Conservation (phyloP, 495 filamentous ascomycete species). For the Entonaema liquescens region DNA sequence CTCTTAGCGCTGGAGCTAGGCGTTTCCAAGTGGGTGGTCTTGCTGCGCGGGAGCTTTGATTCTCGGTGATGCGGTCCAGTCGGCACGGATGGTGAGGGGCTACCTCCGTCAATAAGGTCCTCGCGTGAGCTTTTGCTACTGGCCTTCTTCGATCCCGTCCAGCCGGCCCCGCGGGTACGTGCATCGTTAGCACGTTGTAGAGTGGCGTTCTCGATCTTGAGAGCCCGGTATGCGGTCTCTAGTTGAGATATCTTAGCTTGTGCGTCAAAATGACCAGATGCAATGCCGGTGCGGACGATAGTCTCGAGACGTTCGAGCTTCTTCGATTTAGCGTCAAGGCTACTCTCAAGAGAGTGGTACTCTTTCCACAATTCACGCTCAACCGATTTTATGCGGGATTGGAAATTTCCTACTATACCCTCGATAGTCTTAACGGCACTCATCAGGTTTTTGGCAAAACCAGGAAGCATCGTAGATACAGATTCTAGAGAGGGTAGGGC, state of each 20-base stretch:
- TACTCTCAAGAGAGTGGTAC: slow-evolving; percentile 85
- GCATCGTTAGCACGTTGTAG: slow-evolving; percentile 65
- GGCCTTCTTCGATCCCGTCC: slow-evolving; percentile 30
- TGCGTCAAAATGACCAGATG: slow-evolving; percentile 55
- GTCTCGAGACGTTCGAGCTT: slow-evolving; percentile 88
- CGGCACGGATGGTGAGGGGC: slow-evolving; percentile 59
- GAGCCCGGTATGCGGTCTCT: slow-evolving; percentile 78
- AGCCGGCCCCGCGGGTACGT: slow-evolving; percentile 48
- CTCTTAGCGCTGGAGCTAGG: slow-evolving; percentile 35
- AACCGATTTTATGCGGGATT: slow-evolving; percentile 77
- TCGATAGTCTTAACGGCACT: slow-evolving; percentile 90
- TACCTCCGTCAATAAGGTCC: slow-evolving; percentile 45
- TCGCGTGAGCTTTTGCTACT: slow-evolving; percentile 42
- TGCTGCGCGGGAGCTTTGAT: slow-evolving; percentile 49
- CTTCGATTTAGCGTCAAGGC: slow-evolving; percentile 79
- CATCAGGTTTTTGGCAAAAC: slow-evolving; percentile 87
- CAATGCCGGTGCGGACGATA: slow-evolving; percentile 66
- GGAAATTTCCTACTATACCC: slow-evolving; percentile 80
- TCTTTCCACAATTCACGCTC: slow-evolving; percentile 90
- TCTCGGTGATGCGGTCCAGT: slow-evolving; percentile 56
- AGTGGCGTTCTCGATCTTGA: slow-evolving; percentile 84
- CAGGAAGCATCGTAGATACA: slow-evolving; percentile 78
- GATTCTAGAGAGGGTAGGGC: slow-evolving; percentile 80
- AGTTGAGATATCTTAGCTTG: slow-evolving; percentile 72
- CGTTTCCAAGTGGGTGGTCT: slow-evolving; percentile 43